Evolutionary conservation across 2,329 filamentous ascomycete species (phyloP), one percentile per base, ranked within the genome.

Genomic region (Parafenestella ontariensis): DNA sequence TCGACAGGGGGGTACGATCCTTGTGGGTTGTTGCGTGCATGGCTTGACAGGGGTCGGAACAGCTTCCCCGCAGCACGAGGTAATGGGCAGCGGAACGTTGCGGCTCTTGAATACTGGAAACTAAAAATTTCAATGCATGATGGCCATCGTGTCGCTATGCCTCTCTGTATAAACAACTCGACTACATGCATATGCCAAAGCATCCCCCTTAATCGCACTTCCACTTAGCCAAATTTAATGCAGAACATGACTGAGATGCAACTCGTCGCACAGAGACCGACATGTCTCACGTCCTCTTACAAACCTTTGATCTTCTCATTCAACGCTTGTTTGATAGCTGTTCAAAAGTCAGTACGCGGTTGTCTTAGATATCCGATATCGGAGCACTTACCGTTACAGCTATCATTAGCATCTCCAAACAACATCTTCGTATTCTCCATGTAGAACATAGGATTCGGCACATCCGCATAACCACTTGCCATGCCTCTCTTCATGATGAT

Each of bases 401-500:
- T 90, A 55, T 86, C 84, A 79, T 91, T 94, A 18, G 92, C 92
- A 78, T 96, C 92, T 23, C 92, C 92, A 77, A 96, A 96, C 54
- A 96, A 75, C 92, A 96, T 96, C 78, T 89, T 90, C 2, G 92
- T 92, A 46, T 89, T 89, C 3, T 90, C 89, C 89, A 93, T 94
- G 77, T 88, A 95, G 76, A 96, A 95, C 91, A 96, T 93, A 1
- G 92, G 92, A 71, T 96, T 96, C 10, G 89, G 90, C 9, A 96
- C 91, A 77, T 96, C 92, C 18, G 92, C 91, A 75, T 96, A 96
- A 58, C 92, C 92, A 72, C 89, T 93, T 5, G 89, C 89, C 89
- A 96, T 88, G 46, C 92, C 89, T 54, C 92, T 82, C 84, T 96
- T 96, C 92, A 96, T 96, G 10, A 96, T 89, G 48, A 96, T 85